phyloP scores from a whole-genome alignment of 139 green algal genomes.

The Mesostigma viride region DNA sequence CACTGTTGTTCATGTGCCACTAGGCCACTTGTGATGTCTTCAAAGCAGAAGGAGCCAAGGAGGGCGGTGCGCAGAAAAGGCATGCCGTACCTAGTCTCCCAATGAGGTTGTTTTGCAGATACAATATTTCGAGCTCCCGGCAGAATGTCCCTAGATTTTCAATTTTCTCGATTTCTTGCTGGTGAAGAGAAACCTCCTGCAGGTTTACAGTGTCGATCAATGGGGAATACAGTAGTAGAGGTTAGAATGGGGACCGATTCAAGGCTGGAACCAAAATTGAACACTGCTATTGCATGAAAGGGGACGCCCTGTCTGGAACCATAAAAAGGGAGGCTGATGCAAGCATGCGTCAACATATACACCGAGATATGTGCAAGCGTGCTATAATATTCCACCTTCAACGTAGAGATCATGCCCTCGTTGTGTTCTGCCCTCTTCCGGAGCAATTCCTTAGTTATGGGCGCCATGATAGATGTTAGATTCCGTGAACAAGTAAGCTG shows the following conservation, averaged over 20 bases:
- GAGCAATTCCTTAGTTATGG: constrained; percentile 46
- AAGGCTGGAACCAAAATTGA: neutral
- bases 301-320: too few relatives aligned
- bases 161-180: constrained; percentile 78
- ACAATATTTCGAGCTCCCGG: constrained; percentile 70
- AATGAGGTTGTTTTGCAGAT: constrained; percentile 87
- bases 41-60: too few relatives aligned
- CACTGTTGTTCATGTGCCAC: too few relatives aligned
- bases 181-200: constrained; percentile 71
- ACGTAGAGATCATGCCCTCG: constrained; percentile 61
- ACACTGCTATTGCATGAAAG: too few relatives aligned
- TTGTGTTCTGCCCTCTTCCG: constrained; percentile 74
- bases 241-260: neutral
- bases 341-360: too few relatives aligned
- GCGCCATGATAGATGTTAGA: too few relatives aligned
- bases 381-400: constrained; percentile 44
- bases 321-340: too few relatives aligned
- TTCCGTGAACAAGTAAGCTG: too few relatives aligned
- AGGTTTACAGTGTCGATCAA: neutral
- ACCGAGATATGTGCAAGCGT: too few relatives aligned
- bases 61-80: too few relatives aligned
- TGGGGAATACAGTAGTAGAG: neutral
- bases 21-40: too few relatives aligned
- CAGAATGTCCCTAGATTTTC: constrained; percentile 64
- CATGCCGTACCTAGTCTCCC: constrained; percentile 52